These are phyloP conservation scores for Cutaneotrichosporon sp. DNA, from an alignment of 1,284 basidiomycete genomes.

Conservation along the genomic window DNA sequence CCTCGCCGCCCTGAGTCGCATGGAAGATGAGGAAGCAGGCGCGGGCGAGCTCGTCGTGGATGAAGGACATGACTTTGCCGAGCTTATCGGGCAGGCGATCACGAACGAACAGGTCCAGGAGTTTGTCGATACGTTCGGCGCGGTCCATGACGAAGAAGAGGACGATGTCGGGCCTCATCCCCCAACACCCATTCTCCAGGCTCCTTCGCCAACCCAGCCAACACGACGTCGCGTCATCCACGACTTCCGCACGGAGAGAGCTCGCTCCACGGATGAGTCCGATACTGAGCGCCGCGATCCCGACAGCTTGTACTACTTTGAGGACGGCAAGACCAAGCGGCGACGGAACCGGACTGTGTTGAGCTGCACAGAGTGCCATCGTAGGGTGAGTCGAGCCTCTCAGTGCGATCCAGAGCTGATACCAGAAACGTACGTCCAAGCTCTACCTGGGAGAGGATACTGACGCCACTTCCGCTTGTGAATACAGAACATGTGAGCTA, in stretches of 20 bases:
- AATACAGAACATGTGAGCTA: constrained; percentile 43
- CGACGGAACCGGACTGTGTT: constrained; percentile 47
- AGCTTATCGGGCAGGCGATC: constrained; percentile 26
- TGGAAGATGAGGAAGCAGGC: constrained; percentile 23
- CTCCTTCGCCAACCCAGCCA: not conserved
- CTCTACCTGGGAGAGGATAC: not conserved
- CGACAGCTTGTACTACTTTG: constrained; percentile 22
- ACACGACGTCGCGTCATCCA: constrained; percentile 10
- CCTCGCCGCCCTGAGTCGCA: constrained; percentile 44
- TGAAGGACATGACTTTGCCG: constrained; percentile 18
- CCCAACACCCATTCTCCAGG: not conserved
- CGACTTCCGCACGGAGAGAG: constrained; percentile 11
- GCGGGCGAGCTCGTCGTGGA: constrained; percentile 14
- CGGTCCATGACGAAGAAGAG: constrained; percentile 13
- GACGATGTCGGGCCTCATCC: constrained; percentile 10
- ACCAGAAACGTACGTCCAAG: constrained; percentile 40
- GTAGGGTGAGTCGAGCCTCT: constrained; percentile 38
- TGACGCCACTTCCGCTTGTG: constrained; percentile 14
- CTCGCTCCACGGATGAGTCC: constrained; percentile 9
- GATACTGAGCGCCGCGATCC: constrained; percentile 19
- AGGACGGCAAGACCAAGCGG: constrained; percentile 38
- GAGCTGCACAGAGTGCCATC: constrained; percentile 51
- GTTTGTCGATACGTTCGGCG: constrained; percentile 32
- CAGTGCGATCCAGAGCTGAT: constrained; percentile 5
- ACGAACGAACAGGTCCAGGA: constrained; percentile 41